Percentiles rank a stretch among this genome's conserved stretches.
These are phyloP conservation scores for Phyllosticta citribraziliensis DNA, from an alignment of 2,329 filamentous ascomycete species.

Conservation along the genomic window DNA sequence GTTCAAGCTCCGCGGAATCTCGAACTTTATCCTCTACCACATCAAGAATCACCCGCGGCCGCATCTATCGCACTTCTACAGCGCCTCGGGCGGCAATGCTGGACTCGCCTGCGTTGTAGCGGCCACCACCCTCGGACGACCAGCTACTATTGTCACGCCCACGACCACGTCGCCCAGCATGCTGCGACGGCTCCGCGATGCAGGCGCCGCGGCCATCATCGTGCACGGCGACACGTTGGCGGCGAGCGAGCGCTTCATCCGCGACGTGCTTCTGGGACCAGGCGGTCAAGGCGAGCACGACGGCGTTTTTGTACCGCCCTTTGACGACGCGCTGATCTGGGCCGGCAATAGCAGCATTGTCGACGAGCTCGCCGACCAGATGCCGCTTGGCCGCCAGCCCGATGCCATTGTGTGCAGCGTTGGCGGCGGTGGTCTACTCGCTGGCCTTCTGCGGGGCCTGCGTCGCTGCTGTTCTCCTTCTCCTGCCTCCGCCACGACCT, in stretches of 20 bases:
- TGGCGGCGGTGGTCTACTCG: conserved; percentile 71
- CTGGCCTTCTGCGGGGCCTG: conserved; percentile 63
- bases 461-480: conserved; percentile 26
- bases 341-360: conserved; percentile 53
- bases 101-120: conserved; percentile 73
- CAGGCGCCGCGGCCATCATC: conserved; percentile 58
- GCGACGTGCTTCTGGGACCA: conserved; percentile 41
- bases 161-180: conserved; percentile 56
- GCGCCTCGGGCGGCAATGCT: conserved; percentile 72
- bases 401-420: conserved; percentile 69
- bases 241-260: conserved; percentile 57
- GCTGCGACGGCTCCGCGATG: conserved; percentile 57
- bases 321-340: conserved; percentile 61
- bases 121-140: conserved; percentile 52
- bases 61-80: conserved; percentile 58
- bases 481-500: not conserved
- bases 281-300: conserved; percentile 24
- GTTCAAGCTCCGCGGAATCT: conserved; percentile 72
- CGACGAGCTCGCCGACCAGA: conserved; percentile 37
- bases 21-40: conserved; percentile 54
- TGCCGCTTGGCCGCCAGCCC: conserved; percentile 35
- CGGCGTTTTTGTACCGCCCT: conserved; percentile 57
- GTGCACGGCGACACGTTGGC: conserved; percentile 58
- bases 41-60: conserved; percentile 28
- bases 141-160: conserved; percentile 69